phyloP scores from a whole-genome alignment of 768 basidiomycete genomes.

The Suillus variegatus region DNA sequence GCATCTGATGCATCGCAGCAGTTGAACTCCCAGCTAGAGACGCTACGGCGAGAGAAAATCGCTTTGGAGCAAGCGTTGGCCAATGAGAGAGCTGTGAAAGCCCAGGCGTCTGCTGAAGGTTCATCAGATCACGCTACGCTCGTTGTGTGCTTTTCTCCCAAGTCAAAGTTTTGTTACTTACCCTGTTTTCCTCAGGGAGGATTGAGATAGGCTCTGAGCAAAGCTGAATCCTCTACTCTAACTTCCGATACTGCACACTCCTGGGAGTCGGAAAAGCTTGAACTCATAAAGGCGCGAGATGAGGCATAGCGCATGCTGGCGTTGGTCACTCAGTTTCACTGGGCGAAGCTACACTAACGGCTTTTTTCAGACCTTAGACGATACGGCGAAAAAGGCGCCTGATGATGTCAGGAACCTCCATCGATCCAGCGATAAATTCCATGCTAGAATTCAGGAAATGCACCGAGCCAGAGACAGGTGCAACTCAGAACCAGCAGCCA shows the following conservation, averaged over 20 bases:
- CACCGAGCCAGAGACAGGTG: too few species aligned
- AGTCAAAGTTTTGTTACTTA: neutral
- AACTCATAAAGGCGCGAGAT: slow-evolving; percentile 57
- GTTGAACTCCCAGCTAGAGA: slow-evolving; percentile 35
- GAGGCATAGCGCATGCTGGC: slow-evolving; percentile 60
- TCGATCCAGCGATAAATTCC: too few species aligned
- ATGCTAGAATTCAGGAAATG: too few species aligned
- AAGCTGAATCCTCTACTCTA: slow-evolving; percentile 19
- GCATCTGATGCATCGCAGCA: slow-evolving; percentile 27
- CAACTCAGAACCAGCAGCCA: too few species aligned
- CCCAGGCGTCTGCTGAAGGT: slow-evolving; percentile 13
- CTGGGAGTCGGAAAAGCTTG: slow-evolving; percentile 61
- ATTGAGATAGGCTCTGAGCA: slow-evolving; percentile 56
- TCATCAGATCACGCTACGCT: slow-evolving; percentile 25
- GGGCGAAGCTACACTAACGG: slow-evolving; percentile 1
- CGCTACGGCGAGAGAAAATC: slow-evolving; percentile 39
- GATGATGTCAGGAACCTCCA: too few species aligned
- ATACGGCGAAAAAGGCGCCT: too few species aligned
- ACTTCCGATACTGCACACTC: too few species aligned
- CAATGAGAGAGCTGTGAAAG: slow-evolving; percentile 36
- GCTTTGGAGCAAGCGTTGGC: slow-evolving; percentile 40
- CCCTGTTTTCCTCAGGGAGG: slow-evolving; percentile 43
- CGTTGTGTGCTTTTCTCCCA: slow-evolving; percentile 29
- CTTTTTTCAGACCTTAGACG: slow-evolving; percentile 34
- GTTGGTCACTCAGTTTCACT: slow-evolving; percentile 34